These are phyloP conservation scores for Teratosphaeriaceae sp. DNA, from an alignment of 2,329 filamentous ascomycete species.

Conservation along the genomic window DNA sequence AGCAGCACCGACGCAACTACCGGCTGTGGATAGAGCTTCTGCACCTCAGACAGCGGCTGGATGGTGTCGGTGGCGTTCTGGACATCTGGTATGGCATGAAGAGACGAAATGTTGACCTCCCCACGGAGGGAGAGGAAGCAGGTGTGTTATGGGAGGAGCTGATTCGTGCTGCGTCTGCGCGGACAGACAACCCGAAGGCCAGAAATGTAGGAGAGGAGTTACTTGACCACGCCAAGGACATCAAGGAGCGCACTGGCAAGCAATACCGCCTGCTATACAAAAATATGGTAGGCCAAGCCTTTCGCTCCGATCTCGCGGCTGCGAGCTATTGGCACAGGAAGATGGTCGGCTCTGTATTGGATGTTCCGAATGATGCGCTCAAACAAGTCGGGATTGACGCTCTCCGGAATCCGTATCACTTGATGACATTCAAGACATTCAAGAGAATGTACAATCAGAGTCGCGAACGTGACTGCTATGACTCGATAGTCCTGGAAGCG, in stretches of 20 bases:
- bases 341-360: slow-evolving; percentile 32
- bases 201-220: slow-evolving; percentile 27
- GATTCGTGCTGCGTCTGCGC: slow-evolving; percentile 30
- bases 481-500: slow-evolving; percentile 33
- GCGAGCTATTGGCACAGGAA: slow-evolving; percentile 27
- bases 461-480: slow-evolving; percentile 35
- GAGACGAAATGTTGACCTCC: slow-evolving; percentile 32
- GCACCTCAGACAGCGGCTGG: slow-evolving; percentile 33
- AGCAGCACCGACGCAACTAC: slow-evolving; percentile 25
- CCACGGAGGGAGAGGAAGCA: slow-evolving; percentile 33
- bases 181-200: slow-evolving; percentile 14
- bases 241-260: slow-evolving; percentile 33
- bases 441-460: slow-evolving; percentile 33
- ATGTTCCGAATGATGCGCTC: slow-evolving; percentile 18
- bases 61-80: slow-evolving; percentile 36
- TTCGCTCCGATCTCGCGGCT: slow-evolving; percentile 23
- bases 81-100: slow-evolving; percentile 39
- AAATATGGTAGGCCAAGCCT: slow-evolving; percentile 35
- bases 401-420: slow-evolving; percentile 5
- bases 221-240: slow-evolving; percentile 34
- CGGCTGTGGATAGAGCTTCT: slow-evolving; percentile 37
- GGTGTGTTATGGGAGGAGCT: slow-evolving; percentile 42
- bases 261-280: slow-evolving; percentile 37
- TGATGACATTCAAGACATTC: slow-evolving; percentile 16
- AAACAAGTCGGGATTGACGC: slow-evolving; percentile 16